These are phyloP conservation scores for Cryoendolithus antarcticus DNA, from an alignment of 2,329 filamentous ascomycete species.

Conservation along the genomic window DNA sequence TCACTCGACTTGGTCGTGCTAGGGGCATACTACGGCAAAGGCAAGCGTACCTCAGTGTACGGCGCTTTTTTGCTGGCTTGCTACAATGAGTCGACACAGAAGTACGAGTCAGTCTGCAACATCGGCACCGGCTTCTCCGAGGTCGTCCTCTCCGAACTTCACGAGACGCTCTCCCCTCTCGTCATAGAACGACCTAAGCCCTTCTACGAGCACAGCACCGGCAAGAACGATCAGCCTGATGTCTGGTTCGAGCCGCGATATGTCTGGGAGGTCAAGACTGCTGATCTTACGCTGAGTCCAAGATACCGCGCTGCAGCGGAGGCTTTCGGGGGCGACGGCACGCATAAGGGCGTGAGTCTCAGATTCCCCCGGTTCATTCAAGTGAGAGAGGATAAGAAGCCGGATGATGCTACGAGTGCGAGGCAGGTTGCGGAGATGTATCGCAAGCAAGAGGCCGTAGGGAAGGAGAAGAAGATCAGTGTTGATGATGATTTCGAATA, in stretches of 20 bases:
- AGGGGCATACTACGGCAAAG: slow-evolving; percentile 85
- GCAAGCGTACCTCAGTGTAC: slow-evolving; percentile 91
- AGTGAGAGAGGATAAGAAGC: slow-evolving; percentile 87
- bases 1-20: slow-evolving; percentile 93
- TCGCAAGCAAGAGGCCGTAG: slow-evolving; percentile 78
- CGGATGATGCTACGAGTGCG: slow-evolving; percentile 74
- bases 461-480: slow-evolving; percentile 70
- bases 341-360: slow-evolving; percentile 66
- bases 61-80: slow-evolving; percentile 92
- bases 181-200: slow-evolving; percentile 86
- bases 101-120: slow-evolving; percentile 93
- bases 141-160: slow-evolving; percentile 77
- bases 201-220: slow-evolving; percentile 77
- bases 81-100: slow-evolving; percentile 69
- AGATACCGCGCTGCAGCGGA: slow-evolving; percentile 83
- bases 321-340: slow-evolving; percentile 53
- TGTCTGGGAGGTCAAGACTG: slow-evolving; percentile 97
- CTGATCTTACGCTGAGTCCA: slow-evolving; percentile 84
- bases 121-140: slow-evolving; percentile 97
- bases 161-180: slow-evolving; percentile 60
- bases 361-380: slow-evolving; percentile 91
- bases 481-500: slow-evolving; percentile 99
- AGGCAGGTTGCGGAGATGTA: slow-evolving; percentile 95
- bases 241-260: slow-evolving; percentile 94
- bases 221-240: slow-evolving; percentile 86